These are phyloP conservation scores for Chaetomium sp. DNA, from an alignment of 2,329 filamentous ascomycete genomes.

Conservation along the genomic window DNA sequence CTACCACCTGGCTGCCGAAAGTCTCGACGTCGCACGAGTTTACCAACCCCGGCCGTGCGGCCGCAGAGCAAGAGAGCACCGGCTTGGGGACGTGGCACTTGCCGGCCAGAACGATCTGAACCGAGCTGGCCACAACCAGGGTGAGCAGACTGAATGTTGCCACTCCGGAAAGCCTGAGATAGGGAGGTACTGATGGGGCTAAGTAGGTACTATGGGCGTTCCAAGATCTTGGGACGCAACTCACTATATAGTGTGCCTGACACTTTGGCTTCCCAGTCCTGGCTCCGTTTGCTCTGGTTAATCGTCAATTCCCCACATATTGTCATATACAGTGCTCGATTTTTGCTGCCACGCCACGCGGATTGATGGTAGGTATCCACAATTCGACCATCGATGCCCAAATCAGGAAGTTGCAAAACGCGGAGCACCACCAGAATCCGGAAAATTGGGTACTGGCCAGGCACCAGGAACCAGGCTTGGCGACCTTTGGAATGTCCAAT, in stretches of 20 bases:
- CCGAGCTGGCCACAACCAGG: background rate
- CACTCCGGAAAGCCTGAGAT: constrained; percentile 2
- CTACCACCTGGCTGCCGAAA: constrained; percentile 12
- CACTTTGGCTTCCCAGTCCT: no score
- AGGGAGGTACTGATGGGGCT: background rate
- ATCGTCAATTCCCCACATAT: no score
- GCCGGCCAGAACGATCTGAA: background rate
- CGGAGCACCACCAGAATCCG: no score
- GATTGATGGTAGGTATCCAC: no score
- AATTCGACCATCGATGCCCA: no score
- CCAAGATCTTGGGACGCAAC: background rate
- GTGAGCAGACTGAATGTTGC: constrained; percentile 5
- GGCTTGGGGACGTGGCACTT: constrained; percentile 5
- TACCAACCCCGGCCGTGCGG: constrained; percentile 12
- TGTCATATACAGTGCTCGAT: no score
- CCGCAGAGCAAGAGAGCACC: constrained; percentile 20
- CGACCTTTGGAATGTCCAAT: no score
- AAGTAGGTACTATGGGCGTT: background rate
- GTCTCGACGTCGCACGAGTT: constrained; percentile 21
- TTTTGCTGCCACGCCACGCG: no score
- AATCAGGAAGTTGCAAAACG: no score
- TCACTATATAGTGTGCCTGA: background rate
- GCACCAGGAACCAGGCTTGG: no score
- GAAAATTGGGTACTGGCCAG: no score
- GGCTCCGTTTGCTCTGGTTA: no score